Evolutionary conservation across 2,329 filamentous ascomycete genomes (phyloP), one percentile per base, ranked within the genome.

Genomic region (Diaporthe amygdali): DNA sequence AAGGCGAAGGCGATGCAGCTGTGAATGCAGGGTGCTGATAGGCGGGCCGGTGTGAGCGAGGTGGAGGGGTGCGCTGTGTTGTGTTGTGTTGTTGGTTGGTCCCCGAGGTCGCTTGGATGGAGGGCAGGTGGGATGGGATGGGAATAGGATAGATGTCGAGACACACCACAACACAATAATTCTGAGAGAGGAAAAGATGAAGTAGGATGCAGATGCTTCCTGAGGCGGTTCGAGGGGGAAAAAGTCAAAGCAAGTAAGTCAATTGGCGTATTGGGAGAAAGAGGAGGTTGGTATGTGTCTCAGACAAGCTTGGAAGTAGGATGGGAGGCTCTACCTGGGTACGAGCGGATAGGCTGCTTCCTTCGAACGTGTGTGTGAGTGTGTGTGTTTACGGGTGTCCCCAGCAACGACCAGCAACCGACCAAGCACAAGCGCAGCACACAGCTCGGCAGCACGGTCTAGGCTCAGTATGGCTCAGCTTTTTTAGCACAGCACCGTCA

Each of bases 271-370:
- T 47, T 47, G 46, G 41, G 52, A 68, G 66, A 68, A 68, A 59
- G 52, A n/a, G 52, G 66, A 68, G 66, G 66, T 68, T 68, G 66
- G 66, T 59, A 39, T 59, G 59, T 47, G 59, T 63, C 59, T 63
- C 59, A 63, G 59, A 49, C 41, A 63, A 63, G 59, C 59, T 63
- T 20, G 59, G 41, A 47, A 34, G 59, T 41, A 63, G 41, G 41
- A 63, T 46, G 55, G 55, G 55, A 61, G 64, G 47, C 49, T 51
- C 47, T 41, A 30, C 34, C 22, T 41, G 17, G 34, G 25, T 66
- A 46, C 44, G 22, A 32, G 7, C 63, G 47, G 49, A 27, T 54
- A 30, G 25, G 37, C 55, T 59, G 39, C 56, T 63, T 63, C 56
- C 56, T 63, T 63, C 27, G 56, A 63, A n/a, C n/a, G n/a, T n/a